Evolutionary conservation across 2,329 filamentous ascomycete species (phyloP).

Genomic region (Exutisphaerella laricina): DNA sequence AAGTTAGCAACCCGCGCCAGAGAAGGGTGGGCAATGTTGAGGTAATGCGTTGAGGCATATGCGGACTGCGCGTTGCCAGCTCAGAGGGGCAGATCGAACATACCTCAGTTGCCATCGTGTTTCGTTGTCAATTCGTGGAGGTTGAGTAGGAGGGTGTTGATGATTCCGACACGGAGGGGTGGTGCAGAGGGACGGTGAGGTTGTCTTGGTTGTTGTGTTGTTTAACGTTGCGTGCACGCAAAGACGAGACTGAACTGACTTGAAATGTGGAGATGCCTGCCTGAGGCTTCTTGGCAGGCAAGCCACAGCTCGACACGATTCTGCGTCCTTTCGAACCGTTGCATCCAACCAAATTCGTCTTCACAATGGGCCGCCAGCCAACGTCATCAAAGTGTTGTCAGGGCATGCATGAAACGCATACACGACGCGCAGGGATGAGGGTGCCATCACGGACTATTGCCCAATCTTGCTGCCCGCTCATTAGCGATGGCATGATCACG

Average conservation of each 20-base stretch:
- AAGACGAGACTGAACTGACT: too few relatives aligned
- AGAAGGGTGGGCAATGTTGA: constrained; percentile 27
- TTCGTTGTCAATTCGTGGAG: constrained; percentile 1
- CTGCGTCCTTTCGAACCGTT: not conserved
- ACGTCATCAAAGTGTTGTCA: constrained; percentile 2
- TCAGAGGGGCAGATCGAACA: constrained; percentile 37
- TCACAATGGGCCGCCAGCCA: not conserved
- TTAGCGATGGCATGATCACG: too few relatives aligned
- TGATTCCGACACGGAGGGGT: not conserved
- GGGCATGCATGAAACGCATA: constrained; percentile 1
- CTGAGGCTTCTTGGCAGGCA: not conserved
- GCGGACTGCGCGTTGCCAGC: constrained; percentile 23
- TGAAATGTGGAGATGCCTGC: too few relatives aligned
- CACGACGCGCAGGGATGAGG: not conserved
- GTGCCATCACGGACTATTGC: not conserved
- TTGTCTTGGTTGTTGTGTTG: constrained; percentile 2
- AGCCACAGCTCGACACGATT: not conserved
- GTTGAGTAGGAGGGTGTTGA: not conserved
- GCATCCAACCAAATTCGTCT: not conserved
- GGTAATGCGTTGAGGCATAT: constrained; percentile 26
- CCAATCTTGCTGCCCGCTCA: constrained; percentile 2
- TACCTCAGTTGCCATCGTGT: constrained; percentile 58
- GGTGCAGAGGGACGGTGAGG: not conserved
- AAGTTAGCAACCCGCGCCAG: constrained; percentile 31
- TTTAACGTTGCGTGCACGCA: too few relatives aligned